These are phyloP conservation scores for Penicillium sp. DNA, from an alignment of 2,329 filamentous ascomycete genomes.

Conservation along the genomic window DNA sequence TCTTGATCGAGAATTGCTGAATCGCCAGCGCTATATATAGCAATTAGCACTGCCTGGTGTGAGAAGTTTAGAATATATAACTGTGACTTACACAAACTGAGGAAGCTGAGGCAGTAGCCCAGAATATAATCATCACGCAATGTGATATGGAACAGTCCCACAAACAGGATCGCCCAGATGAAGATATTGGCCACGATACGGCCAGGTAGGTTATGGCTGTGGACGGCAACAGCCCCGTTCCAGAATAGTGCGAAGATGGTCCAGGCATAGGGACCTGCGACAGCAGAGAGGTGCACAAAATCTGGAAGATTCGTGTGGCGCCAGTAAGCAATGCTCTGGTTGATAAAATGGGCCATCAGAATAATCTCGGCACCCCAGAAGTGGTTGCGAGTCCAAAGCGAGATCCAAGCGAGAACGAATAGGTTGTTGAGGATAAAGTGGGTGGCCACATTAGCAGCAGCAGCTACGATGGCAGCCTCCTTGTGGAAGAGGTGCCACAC, in stretches of 20 bases:
- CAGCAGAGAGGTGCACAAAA: slow-evolving; percentile 73
- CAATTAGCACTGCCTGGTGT: neutral
- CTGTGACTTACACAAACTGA: slow-evolving; percentile 62
- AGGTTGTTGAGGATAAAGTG: slow-evolving; percentile 88
- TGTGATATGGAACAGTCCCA: slow-evolving; percentile 74
- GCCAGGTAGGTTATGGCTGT: slow-evolving; percentile 66
- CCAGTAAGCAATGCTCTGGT: slow-evolving; percentile 77
- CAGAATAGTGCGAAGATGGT: slow-evolving; percentile 84
- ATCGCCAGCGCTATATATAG: slow-evolving; percentile 62
- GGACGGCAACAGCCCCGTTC: slow-evolving; percentile 82
- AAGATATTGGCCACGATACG: slow-evolving; percentile 82
- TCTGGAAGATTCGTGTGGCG: slow-evolving; percentile 70
- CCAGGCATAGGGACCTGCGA: slow-evolving; percentile 80
- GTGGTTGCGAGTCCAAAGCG: slow-evolving; percentile 75
- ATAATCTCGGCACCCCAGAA: slow-evolving; percentile 77
- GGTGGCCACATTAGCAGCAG: slow-evolving; percentile 73
- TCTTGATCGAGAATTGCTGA: slow-evolving; percentile 70
- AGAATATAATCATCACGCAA: slow-evolving; percentile 75
- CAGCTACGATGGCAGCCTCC: slow-evolving; percentile 62
- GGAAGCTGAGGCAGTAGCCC: slow-evolving; percentile 73
- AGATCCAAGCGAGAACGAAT: slow-evolving; percentile 76
- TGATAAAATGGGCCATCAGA: slow-evolving; percentile 77
- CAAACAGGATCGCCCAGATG: slow-evolving; percentile 78
- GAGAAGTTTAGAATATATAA: neutral
- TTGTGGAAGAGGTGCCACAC: slow-evolving; percentile 72